phyloP scores from a whole-genome alignment of 1,284 basidiomycete species.

The Apiotrichum veenhuisii region DNA sequence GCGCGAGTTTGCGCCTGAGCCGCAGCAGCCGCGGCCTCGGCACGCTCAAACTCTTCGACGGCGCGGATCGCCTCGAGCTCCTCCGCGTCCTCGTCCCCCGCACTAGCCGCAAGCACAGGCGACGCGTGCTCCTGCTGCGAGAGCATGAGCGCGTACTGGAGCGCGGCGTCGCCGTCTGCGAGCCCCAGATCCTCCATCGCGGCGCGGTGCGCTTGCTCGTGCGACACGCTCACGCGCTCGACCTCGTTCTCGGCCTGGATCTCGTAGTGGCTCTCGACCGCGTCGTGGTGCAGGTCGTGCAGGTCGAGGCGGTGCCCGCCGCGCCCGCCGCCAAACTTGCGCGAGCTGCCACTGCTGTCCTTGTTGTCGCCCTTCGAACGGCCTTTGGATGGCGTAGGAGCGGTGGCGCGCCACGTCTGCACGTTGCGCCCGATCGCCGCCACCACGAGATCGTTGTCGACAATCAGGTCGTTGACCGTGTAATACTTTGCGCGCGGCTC shows the following conservation, averaged over 20 bases:
- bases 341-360: slow-evolving; percentile 21
- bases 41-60: slow-evolving; percentile 12
- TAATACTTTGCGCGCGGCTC: slow-evolving; percentile 30
- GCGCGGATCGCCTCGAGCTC: slow-evolving; percentile 16
- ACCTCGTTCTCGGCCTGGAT: slow-evolving; percentile 26
- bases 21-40: slow-evolving; percentile 1
- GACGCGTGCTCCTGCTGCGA: slow-evolving; percentile 23
- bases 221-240: slow-evolving; percentile 14
- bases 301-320: slow-evolving; percentile 26
- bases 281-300: slow-evolving; percentile 33
- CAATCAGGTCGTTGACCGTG: slow-evolving; percentile 43
- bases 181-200: slow-evolving; percentile 37
- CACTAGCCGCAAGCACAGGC: not conserved
- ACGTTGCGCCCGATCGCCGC: slow-evolving; percentile 43
- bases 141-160: slow-evolving; percentile 42
- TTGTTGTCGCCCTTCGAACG: slow-evolving; percentile 31
- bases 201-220: slow-evolving; percentile 23
- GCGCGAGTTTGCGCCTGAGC: not conserved
- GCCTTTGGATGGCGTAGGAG: slow-evolving; percentile 28
- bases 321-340: slow-evolving; percentile 23
- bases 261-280: slow-evolving; percentile 29
- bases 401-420: slow-evolving; percentile 45
- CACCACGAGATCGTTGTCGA: slow-evolving; percentile 46
- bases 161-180: slow-evolving; percentile 38
- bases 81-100: slow-evolving; percentile 6